Conservation (phyloP, 106 monocot genomes). For the Triglochin maritima region DNA sequence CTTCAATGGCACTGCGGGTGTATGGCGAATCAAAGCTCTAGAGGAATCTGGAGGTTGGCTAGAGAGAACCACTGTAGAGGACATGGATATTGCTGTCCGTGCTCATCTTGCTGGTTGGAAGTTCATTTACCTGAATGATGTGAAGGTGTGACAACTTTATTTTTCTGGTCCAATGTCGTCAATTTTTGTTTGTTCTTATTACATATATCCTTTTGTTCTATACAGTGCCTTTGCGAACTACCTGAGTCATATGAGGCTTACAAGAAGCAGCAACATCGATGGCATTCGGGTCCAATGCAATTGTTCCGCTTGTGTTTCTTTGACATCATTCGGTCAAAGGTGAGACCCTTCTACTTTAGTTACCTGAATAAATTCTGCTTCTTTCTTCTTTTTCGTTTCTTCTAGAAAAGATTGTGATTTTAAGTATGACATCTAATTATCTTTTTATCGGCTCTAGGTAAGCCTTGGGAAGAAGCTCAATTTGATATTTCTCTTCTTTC, state of each 20-base stretch:
- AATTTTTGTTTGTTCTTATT: not conserved
- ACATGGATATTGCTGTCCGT: constrained; percentile 75
- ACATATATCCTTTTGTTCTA: not conserved
- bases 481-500: constrained; percentile 69
- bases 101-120: constrained; percentile 74
- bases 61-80: constrained; percentile 71
- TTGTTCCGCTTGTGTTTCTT: constrained; percentile 53
- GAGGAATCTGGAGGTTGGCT: constrained; percentile 73
- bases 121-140: constrained; percentile 68
- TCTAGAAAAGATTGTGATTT: not conserved
- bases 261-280: constrained; percentile 70
- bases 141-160: constrained; percentile 36
- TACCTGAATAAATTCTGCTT: not conserved
- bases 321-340: constrained; percentile 66
- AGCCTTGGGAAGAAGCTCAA: constrained; percentile 52
- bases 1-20: constrained; percentile 62
- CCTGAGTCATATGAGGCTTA: constrained; percentile 74
- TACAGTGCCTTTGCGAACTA: constrained; percentile 68
- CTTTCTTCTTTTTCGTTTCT: not conserved
- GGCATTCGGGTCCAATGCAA: constrained; percentile 89
- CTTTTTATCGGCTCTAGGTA: constrained; percentile 27
- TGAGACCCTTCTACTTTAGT: not conserved
- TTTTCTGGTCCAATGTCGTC: not conserved
- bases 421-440: not conserved
- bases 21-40: constrained; percentile 60